phyloP scores from a whole-genome alignment of 805 yeast genomes.

The Candida quercuum region DNA sequence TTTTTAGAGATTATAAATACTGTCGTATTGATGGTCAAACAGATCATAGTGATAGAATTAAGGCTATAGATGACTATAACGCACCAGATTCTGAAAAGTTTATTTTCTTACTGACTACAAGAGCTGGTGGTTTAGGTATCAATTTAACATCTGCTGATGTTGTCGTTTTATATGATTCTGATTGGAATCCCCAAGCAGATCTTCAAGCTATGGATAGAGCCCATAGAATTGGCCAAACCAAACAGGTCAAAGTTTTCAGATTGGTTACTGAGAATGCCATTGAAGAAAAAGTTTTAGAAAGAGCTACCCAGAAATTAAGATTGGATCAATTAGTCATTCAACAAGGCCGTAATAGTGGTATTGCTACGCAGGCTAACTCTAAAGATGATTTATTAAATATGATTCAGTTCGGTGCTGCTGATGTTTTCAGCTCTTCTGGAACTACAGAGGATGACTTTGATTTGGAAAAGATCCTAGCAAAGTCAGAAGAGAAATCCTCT shows the following conservation, averaged over 20 bases:
- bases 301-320: conserved; percentile 76
- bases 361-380: conserved; percentile 34
- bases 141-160: conserved; percentile 77
- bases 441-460: conserved; percentile 43
- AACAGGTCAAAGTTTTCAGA: conserved; percentile 76
- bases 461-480: conserved; percentile 53
- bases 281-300: conserved; percentile 75
- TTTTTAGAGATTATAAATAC: conserved; percentile 61
- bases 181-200: conserved; percentile 90
- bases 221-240: conserved; percentile 82
- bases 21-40: conserved; percentile 84
- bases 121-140: conserved; percentile 90
- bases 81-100: conserved; percentile 70
- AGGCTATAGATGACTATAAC: conserved; percentile 74
- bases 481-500: conserved; percentile 59
- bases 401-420: conserved; percentile 82
- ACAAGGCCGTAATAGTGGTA: conserved; percentile 50
- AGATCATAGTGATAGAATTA: conserved; percentile 69
- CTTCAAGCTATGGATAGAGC: conserved; percentile 89
- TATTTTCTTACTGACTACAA: conserved; percentile 70
- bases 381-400: conserved; percentile 72
- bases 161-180: conserved; percentile 72
- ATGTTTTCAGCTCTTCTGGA: conserved; percentile 37
- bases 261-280: conserved; percentile 78
- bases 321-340: conserved; percentile 80